Conservation (phyloP, 1,139 yeast species). For the Yamadazyma spencermartinsiae region DNA sequence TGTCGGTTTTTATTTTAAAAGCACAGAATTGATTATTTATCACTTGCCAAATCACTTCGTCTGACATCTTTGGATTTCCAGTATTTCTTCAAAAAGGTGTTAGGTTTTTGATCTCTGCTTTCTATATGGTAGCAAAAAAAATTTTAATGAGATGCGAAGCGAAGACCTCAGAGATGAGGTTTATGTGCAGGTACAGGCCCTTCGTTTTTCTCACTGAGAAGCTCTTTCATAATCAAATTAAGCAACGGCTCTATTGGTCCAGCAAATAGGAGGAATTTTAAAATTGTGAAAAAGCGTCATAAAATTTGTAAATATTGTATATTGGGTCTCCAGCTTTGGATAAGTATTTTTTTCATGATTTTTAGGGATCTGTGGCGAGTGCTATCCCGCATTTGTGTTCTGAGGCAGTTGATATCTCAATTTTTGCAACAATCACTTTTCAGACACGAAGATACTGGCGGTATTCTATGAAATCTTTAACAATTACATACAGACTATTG, state of each 20-base stretch:
- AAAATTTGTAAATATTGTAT: neutral
- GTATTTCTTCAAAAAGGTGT: neutral
- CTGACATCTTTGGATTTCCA: constrained; percentile 37
- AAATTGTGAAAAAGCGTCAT: too few species aligned
- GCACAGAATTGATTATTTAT: constrained; percentile 90
- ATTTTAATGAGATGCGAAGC: constrained; percentile 7
- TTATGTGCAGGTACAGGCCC: constrained; percentile 2
- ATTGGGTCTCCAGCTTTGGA: neutral
- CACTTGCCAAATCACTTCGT: constrained; percentile 85
- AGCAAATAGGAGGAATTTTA: neutral
- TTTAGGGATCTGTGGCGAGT: neutral
- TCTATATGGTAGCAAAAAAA: constrained; percentile 6
- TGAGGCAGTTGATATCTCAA: neutral
- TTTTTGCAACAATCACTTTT: constrained; percentile 1
- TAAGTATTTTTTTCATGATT: neutral
- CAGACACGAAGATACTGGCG: too few species aligned
- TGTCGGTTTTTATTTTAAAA: constrained; percentile 77
- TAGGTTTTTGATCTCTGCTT: neutral
- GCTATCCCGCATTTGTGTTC: neutral
- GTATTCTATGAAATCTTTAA: too few species aligned
- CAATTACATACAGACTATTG: neutral
- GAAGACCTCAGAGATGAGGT: constrained; percentile 4
- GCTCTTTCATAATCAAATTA: neutral
- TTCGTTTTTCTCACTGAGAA: neutral
- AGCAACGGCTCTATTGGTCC: neutral